These are phyloP conservation scores for Sanghuangporus baumii DNA, from an alignment of 1,284 basidiomycete species.

Conservation along the genomic window DNA sequence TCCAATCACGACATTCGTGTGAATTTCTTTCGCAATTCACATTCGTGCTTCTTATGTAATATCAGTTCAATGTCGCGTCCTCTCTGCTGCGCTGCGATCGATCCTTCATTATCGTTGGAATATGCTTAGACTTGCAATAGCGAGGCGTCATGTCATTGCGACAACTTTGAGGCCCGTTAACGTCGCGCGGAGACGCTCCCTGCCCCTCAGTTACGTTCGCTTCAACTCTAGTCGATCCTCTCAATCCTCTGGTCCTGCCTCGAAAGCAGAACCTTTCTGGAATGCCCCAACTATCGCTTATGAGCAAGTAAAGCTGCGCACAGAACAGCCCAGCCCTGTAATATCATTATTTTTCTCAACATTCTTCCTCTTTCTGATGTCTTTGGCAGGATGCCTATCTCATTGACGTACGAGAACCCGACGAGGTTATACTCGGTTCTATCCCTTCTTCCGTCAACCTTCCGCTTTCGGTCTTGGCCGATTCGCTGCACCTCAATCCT, in stretches of 20 bases:
- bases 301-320: conserved; percentile 79
- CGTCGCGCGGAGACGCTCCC: background rate
- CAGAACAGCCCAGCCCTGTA: conserved; percentile 76
- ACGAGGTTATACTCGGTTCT: conserved; percentile 90
- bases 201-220: background rate
- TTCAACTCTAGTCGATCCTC: conserved; percentile 22
- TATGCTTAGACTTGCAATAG: conserved; percentile 12
- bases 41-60: background rate
- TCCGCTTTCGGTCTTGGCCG: conserved; percentile 76
- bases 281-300: conserved; percentile 68
- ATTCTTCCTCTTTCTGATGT: background rate
- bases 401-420: conserved; percentile 91
- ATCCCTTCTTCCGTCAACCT: conserved; percentile 96
- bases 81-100: no score
- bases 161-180: background rate
- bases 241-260: conserved; percentile 19
- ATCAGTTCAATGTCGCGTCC: background rate
- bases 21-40: background rate
- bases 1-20: background rate
- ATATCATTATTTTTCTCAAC: background rate
- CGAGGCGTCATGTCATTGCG: background rate
- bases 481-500: conserved; percentile 59
- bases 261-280: conserved; percentile 51
- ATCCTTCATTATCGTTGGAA: background rate
- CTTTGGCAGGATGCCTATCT: conserved; percentile 65